Conservation (phyloP, 352 stramenopile species). For the Phytophthora multivora region DNA sequence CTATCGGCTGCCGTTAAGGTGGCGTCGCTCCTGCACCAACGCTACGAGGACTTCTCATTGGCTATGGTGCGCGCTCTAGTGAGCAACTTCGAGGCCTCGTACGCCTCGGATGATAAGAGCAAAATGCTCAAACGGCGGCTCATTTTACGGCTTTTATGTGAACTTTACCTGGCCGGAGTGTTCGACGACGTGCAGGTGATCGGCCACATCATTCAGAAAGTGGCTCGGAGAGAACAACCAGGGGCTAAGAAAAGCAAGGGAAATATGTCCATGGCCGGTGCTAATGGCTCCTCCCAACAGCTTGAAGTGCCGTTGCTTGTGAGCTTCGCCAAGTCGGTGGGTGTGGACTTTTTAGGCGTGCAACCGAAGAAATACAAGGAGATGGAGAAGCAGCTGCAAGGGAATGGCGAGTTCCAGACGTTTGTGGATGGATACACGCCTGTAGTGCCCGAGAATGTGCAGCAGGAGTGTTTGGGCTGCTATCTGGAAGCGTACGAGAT, state of each 20-base stretch:
- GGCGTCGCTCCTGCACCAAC: constrained; percentile 11
- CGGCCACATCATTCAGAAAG: constrained; percentile 82
- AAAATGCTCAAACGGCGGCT: constrained; percentile 80
- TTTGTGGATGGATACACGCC: constrained; percentile 44
- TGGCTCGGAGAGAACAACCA: constrained; percentile 57
- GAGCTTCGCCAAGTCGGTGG: constrained; percentile 93
- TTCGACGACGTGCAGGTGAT: constrained; percentile 75
- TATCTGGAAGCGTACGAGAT: constrained; percentile 90
- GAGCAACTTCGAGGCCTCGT: constrained; percentile 58
- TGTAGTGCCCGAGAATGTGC: constrained; percentile 70
- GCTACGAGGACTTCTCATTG: constrained; percentile 90
- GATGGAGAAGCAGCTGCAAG: constrained; percentile 40
- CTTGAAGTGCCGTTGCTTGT: constrained; percentile 94
- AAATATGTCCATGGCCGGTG: constrained; percentile 39
- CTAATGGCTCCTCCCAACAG: constrained; percentile 47
- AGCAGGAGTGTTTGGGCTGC: constrained; percentile 73
- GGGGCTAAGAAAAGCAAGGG: constrained; percentile 36
- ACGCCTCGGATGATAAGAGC: constrained; percentile 69
- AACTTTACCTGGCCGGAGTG: constrained; percentile 85
- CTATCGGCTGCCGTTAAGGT: constrained; percentile 78
- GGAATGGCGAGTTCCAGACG: constrained; percentile 39
- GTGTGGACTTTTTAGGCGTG: constrained; percentile 88
- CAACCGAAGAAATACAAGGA: constrained; percentile 73
- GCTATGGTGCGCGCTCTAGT: constrained; percentile 62
- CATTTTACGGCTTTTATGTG: constrained; percentile 78